Percentiles rank a stretch among this genome's conserved stretches.
Evolutionary conservation across 2,329 filamentous ascomycete genomes (phyloP).

Genomic region (Botrytis deweyae): DNA sequence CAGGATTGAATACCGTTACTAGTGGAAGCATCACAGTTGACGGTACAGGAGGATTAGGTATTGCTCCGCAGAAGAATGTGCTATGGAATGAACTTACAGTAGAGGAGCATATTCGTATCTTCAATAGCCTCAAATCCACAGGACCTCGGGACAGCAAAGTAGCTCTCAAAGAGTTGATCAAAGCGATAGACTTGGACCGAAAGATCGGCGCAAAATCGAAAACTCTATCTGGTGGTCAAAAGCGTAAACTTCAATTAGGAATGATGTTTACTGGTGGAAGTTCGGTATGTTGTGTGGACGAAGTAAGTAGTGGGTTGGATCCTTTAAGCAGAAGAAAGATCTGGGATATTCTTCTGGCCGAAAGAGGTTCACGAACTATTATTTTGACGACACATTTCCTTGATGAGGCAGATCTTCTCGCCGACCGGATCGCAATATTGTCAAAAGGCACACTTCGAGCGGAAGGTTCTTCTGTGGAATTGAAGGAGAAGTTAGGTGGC

Average conservation of each 20-base stretch:
- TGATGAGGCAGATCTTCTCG: conserved; percentile 86
- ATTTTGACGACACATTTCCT: conserved; percentile 91
- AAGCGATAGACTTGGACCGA: conserved; percentile 68
- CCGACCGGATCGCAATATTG: conserved; percentile 84
- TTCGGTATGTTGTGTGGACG: conserved; percentile 84
- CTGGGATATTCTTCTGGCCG: conserved; percentile 88
- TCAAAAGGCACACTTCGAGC: conserved; percentile 82
- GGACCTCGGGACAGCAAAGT: conserved; percentile 54
- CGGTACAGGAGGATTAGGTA: conserved; percentile 74
- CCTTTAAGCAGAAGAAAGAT: conserved; percentile 84
- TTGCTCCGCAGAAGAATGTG: conserved; percentile 92
- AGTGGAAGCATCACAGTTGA: conserved; percentile 76
- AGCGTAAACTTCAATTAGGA: conserved; percentile 85
- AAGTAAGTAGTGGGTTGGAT: conserved; percentile 86
- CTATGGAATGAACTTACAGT: conserved; percentile 89
- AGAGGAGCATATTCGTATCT: conserved; percentile 78
- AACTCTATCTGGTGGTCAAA: conserved; percentile 87
- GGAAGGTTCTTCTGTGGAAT: conserved; percentile 77
- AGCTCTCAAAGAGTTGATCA: conserved; percentile 63
- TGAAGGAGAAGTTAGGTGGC: conserved; percentile 79
- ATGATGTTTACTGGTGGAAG: conserved; percentile 95
- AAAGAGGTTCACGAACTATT: conserved; percentile 78
- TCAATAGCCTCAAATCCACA: conserved; percentile 76
- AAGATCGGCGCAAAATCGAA: conserved; percentile 72
- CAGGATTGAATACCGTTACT: conserved; percentile 75